Percentiles rank a stretch among this genome's conserved stretches.
phyloP scores from a whole-genome alignment of 2,329 filamentous ascomycete genomes.

The Scytalidium lignicola region DNA sequence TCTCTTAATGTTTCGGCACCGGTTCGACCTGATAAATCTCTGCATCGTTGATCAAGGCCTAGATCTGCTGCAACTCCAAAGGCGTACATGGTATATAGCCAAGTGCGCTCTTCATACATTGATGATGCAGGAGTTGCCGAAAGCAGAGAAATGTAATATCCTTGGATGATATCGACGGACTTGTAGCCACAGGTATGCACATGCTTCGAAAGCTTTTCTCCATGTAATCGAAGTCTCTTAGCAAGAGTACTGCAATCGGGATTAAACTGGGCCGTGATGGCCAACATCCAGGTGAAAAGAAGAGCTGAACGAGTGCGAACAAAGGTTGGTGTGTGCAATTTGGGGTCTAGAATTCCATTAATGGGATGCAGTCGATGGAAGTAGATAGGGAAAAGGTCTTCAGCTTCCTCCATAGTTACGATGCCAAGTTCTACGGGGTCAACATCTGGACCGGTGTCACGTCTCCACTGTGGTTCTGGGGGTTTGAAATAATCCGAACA shows the following conservation, averaged over 20 bases:
- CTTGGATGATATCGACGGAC: conserved; percentile 27
- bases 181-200: conserved; percentile 25
- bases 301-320: conserved; percentile 24
- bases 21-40: background rate
- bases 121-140: conserved; percentile 21
- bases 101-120: conserved; percentile 23
- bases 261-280: conserved; percentile 26
- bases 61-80: conserved; percentile 24
- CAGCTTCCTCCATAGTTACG: conserved; percentile 25
- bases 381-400: conserved; percentile 25
- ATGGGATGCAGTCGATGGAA: conserved; percentile 24
- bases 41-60: conserved; percentile 18
- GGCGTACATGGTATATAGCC: conserved; percentile 27
- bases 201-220: conserved; percentile 24
- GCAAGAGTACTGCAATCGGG: conserved; percentile 16
- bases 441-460: conserved; percentile 23
- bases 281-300: conserved; percentile 28
- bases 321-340: conserved; percentile 23
- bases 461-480: background rate
- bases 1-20: too few relatives aligned
- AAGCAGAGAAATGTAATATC: conserved; percentile 18
- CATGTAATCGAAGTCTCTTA: conserved; percentile 23
- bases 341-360: conserved; percentile 27
- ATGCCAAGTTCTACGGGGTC: conserved; percentile 26
- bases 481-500: background rate